These are phyloP conservation scores for Colletotrichum truncatum DNA, from an alignment of 2,329 filamentous ascomycete genomes.

Conservation along the genomic window DNA sequence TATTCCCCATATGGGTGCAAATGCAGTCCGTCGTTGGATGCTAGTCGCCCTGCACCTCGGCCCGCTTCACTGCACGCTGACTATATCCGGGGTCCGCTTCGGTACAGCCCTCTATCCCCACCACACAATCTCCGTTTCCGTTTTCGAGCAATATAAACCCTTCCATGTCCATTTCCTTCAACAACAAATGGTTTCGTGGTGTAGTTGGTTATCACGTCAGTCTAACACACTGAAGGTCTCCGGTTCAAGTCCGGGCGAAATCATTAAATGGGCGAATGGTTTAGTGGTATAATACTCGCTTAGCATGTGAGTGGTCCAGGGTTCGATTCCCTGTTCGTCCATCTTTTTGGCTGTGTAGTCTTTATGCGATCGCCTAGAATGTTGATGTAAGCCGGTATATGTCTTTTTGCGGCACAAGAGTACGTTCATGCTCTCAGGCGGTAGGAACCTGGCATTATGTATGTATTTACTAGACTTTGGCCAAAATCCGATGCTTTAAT, in stretches of 20 bases:
- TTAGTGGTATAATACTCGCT: constrained; percentile 32
- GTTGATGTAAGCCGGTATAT: too few species aligned
- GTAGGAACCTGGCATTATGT: too few species aligned
- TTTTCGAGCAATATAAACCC: too few species aligned
- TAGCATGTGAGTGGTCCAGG: constrained; percentile 29
- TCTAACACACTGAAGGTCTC: constrained; percentile 46
- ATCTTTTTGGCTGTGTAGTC: too few species aligned
- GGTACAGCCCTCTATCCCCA: background rate
- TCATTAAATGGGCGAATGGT: constrained; percentile 19
- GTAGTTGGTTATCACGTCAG: constrained; percentile 59
- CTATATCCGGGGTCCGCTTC: constrained; percentile 4
- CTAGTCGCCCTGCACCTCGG: background rate
- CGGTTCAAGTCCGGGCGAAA: constrained; percentile 30
- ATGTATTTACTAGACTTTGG: too few species aligned
- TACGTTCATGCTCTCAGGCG: too few species aligned
- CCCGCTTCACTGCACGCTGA: background rate
- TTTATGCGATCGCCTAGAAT: too few species aligned
- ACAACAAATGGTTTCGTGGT: constrained; percentile 34
- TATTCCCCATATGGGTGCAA: background rate
- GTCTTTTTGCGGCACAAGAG: too few species aligned
- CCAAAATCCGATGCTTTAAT: too few species aligned
- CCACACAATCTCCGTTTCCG: too few species aligned
- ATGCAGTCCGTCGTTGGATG: background rate
- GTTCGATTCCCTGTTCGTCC: constrained; percentile 30
- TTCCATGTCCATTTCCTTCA: too few species aligned